phyloP scores from a whole-genome alignment of 306 rosid species.

The Inga laurina region DNA sequence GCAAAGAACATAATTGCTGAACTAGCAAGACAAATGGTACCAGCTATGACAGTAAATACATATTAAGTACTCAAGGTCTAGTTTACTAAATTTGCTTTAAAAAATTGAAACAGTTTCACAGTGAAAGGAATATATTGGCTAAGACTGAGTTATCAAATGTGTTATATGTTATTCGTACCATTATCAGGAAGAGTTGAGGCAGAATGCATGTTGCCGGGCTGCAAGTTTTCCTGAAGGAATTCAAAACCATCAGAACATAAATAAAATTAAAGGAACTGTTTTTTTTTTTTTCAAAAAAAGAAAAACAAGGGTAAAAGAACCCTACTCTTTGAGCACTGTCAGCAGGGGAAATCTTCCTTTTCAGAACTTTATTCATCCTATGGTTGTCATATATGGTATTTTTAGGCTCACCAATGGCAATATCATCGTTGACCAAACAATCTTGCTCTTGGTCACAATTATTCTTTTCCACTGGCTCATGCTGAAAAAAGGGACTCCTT shows the following conservation, averaged over 20 bases:
- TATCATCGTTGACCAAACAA: slow-evolving; percentile 13
- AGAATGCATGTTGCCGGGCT: slow-evolving; percentile 39
- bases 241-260: slow-evolving; percentile 26
- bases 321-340: slow-evolving; percentile 53
- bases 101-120: not conserved
- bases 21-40: slow-evolving; percentile 22
- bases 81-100: not conserved
- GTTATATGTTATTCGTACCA: slow-evolving; percentile 45
- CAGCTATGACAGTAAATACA: slow-evolving; percentile 5
- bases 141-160: slow-evolving; percentile 1
- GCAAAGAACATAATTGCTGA: slow-evolving; percentile 6
- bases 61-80: slow-evolving; percentile 1
- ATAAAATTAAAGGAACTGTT: slow-evolving; percentile 17
- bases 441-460: slow-evolving; percentile 43
- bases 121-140: not conserved
- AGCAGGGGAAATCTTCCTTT: slow-evolving; percentile 61
- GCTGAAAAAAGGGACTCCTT: slow-evolving; percentile 75
- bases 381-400: slow-evolving; percentile 28
- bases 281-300: not conserved
- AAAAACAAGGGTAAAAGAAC: slow-evolving; percentile 36
- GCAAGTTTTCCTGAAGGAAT: slow-evolving; percentile 62
- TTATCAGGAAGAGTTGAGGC: slow-evolving; percentile 38
- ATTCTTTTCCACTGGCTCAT: slow-evolving; percentile 45
- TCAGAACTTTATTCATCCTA: slow-evolving; percentile 41
- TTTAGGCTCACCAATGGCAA: slow-evolving; percentile 25